phyloP scores from a whole-genome alignment of 2,329 filamentous ascomycete genomes.

The Colletotrichum tropicale region DNA sequence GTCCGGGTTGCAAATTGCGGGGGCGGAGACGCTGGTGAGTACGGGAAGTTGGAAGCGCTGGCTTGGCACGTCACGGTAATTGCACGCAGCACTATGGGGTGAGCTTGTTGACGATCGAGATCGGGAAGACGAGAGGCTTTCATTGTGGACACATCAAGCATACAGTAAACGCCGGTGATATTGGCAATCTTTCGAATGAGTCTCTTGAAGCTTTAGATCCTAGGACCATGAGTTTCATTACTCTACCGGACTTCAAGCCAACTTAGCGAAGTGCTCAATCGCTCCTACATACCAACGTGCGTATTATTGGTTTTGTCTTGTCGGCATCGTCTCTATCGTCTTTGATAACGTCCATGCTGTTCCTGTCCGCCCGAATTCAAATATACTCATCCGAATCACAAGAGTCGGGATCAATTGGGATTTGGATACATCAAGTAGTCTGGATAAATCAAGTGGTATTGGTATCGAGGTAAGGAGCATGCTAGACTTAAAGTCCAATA shows the following conservation, averaged over 20 bases:
- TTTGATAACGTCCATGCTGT: too few relatives aligned
- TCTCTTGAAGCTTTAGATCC: too few relatives aligned
- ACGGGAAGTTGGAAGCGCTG: slow-evolving; percentile 4
- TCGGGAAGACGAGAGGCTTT: not conserved
- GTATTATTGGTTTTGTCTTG: too few relatives aligned
- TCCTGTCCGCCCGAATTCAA: too few relatives aligned
- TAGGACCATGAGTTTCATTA: too few relatives aligned
- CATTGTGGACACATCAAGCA: not conserved
- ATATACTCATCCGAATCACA: too few relatives aligned
- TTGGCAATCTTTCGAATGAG: not conserved
- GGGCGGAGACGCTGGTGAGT: not conserved
- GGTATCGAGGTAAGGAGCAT: not conserved
- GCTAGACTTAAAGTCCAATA: not conserved
- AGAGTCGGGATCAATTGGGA: not conserved
- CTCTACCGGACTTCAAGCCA: too few relatives aligned
- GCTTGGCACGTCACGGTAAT: not conserved
- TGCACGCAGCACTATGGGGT: not conserved
- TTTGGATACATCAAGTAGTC: not conserved
- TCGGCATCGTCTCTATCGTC: too few relatives aligned
- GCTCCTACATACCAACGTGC: too few relatives aligned
- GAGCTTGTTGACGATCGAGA: not conserved
- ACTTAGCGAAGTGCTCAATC: too few relatives aligned
- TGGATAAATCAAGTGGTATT: not conserved
- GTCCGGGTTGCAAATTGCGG: not conserved
- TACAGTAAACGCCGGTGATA: not conserved